A percentile compares a stretch with the other conserved stretches of the same genome.
These are phyloP conservation scores for Backusella circina DNA, from an alignment of 192 early-diverging fungal genomes.

Conservation along the genomic window DNA sequence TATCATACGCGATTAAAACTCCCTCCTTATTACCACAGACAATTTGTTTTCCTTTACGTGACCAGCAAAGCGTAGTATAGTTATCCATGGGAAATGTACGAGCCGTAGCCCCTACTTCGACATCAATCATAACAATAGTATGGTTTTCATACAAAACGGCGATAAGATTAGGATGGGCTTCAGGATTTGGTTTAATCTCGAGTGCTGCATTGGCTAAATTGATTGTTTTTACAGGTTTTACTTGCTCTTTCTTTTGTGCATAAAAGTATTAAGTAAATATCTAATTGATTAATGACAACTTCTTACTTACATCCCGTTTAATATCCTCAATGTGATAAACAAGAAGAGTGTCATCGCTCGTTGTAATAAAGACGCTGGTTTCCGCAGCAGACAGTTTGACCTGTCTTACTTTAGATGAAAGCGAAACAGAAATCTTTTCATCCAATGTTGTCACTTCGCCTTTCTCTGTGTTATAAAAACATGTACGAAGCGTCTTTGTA, in stretches of 20 bases:
- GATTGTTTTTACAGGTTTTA: constrained; percentile 36
- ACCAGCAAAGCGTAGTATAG: constrained; percentile 73
- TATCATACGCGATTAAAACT: constrained; percentile 56
- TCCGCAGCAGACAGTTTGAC: constrained; percentile 45
- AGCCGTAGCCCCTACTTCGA: constrained; percentile 14
- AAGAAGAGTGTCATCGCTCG: constrained; percentile 29
- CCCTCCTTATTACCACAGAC: constrained; percentile 67
- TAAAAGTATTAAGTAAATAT: constrained; percentile 23
- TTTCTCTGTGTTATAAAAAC: constrained; percentile 30
- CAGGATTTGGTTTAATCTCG: constrained; percentile 65
- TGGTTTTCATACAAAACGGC: constrained; percentile 49
- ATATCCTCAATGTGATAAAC: constrained; percentile 39
- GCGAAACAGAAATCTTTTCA: constrained; percentile 19
- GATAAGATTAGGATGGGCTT: constrained; percentile 36
- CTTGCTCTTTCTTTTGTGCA: constrained; percentile 22
- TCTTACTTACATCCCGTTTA: constrained; percentile 37
- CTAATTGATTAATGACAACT: constrained; percentile 17
- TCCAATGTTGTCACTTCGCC: constrained; percentile 18
- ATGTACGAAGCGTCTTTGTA: constrained; percentile 27
- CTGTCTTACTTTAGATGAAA: constrained; percentile 33
- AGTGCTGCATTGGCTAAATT: constrained; percentile 42
- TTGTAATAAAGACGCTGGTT: constrained; percentile 33
- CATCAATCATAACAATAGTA: constrained; percentile 36
- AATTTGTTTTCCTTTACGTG: constrained; percentile 87
- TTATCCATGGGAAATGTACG: constrained; percentile 35